Evolutionary conservation across 306 rosid genomes (phyloP), one percentile per base, ranked within the genome.

Genomic region (Prunus davidiana): DNA sequence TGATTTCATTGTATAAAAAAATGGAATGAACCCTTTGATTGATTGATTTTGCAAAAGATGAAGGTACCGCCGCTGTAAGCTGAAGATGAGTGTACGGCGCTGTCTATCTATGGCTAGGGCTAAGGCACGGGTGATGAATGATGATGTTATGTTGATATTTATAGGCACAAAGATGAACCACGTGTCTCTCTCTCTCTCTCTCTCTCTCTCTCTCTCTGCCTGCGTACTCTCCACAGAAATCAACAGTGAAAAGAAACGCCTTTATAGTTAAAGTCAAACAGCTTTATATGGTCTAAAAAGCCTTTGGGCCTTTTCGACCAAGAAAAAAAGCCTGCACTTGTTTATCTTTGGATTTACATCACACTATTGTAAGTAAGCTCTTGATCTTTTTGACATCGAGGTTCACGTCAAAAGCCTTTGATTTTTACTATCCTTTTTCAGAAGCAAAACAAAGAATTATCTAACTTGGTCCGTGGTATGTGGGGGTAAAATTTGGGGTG

Each of bases 1-100:
- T 70, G 70, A 69, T 61, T 61, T 32, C 76, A 61, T 43, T 50
- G 76, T 69, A 69, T 50, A 78, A 61, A 61, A 14, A 50, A 34
- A 68, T 57, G 76, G 22, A 49, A 8, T 28, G 62, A 56, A 78
- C 62, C 78, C 19, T 20, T 34, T 34, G 2, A 6, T 34, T 4
- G 34, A 22, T 22, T 22, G 24, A 32, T 4, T 5, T 34, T 34
- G 9, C 9, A 12, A 15, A 52, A 32, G 12, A 10, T 8, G 14
- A 14, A 8, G 28, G 24, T 14, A 8, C 51, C 66, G 52, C 76
- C 76, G 22, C 9, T 8, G 12, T 10, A 19, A 30, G 69, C 10
- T 32, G 65, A 5, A 60, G 8, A 60, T 3, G 6, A 5, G 14
- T 5, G 30, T 47, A 16, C 56, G n/a, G 56, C 5, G 4, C 2